Evolutionary conservation across 352 stramenopile species (phyloP), one percentile per base, ranked within the genome.

Genomic region (Phytophthora pseudosyringae): DNA sequence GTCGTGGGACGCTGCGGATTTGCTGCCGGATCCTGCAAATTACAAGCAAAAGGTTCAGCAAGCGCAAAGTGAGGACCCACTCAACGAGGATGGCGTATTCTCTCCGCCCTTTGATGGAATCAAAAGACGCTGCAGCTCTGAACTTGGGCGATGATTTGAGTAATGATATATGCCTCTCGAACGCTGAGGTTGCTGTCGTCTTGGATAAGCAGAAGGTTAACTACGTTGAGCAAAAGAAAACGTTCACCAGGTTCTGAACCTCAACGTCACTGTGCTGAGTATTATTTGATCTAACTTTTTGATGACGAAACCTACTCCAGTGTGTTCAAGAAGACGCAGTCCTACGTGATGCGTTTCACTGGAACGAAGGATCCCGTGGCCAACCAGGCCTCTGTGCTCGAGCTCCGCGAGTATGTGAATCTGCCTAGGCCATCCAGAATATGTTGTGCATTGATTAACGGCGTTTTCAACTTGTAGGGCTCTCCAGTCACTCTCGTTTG

Each of bases 321-420:
- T 43, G 83, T 92, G 29, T 96, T 96, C 66, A 75, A 94, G 63
- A 93, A 96, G 75, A 96, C 86, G n/a, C 89, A 93, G 58, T 88
- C 81, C 41, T 95, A 95, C 54, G 88, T 95, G 45, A 80, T 90
- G 70, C 83, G 88, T 29, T 96, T 96, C 64, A 94, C 85, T 40
- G 86, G 86, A 59, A 95, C 86, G 16, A 94, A 91, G 60, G 81
- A 96, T 48, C 88, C 86, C 0, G 78, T 96, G n/a, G 72, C 79
- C 10, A 96, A 96, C 74, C 88, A 96, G 65, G 83, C 81, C 44
- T 89, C 81, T 12, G 85, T 96, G 16, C 90, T 88, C n/a, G 86
- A 95, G 56, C 72, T 96, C 31, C 83, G 87, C 62, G 84, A 93
- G 79, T 92, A 81, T 31, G 79, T 86, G 18, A 4, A 36, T 39